Base-by-base conservation (phyloP, 2,329 filamentous ascomycete species). In the Dothidotthia symphoricarpi region DNA sequence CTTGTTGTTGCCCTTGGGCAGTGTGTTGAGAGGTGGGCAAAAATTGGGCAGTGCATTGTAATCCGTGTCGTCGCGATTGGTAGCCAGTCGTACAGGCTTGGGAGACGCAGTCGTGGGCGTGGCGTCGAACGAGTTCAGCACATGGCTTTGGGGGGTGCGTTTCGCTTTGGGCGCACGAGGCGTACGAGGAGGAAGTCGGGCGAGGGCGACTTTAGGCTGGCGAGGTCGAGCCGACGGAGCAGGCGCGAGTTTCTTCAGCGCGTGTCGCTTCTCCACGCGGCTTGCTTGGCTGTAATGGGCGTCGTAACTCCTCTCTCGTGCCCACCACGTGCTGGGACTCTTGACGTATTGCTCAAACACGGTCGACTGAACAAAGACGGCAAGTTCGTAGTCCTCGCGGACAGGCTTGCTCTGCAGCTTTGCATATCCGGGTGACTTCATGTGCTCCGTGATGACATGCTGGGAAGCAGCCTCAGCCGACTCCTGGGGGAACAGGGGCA, bases 51-150 rank as follows among this genome's bases (percentile, higher is more conserved):
- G 74, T 3, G 80, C 73, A 30, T 76, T 73, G 67, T 87, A 95
- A 64, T 94, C 85, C 61, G 86, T 88, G 62, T 95, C 88, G 63
- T 93, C 88, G 24, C 86, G 78, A 54, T 83, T 89, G 13, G 81
- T 79, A 16, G 81, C 49, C 53, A 44, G 65, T 48, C 48, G 63
- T 36, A 51, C 71, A 31, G 61, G 51, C 51, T 66, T 68, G 27
- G 60, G 61, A 16, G 63, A 65, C n/a, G 43, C 48, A 59, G 55
- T 46, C 43, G 49, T 44, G 6, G 53, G 49, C 5, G 52, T 41
- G 13, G 50, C 19, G 57, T 73, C 63, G 41, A 68, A 68, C 7
- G 63, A 64, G 43, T 66, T 51, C 30, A 51, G 46, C 24, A 61
- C 35, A 2, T 53, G 57, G 16, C 49, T 43, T 45, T 56, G 47